Conservation (phyloP, 106 monocot genomes). For the Apostasia ramifera region DNA sequence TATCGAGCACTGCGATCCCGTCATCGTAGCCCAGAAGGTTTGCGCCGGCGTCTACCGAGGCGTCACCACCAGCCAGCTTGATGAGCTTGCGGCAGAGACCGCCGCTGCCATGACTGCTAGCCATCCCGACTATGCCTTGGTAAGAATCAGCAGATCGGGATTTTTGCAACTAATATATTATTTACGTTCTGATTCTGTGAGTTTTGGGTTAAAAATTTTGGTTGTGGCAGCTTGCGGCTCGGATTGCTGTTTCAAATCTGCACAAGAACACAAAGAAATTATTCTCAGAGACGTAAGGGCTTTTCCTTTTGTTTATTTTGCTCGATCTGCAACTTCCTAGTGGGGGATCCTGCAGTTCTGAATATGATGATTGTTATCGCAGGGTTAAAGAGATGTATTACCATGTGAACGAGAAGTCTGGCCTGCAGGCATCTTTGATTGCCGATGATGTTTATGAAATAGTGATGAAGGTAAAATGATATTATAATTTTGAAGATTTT, state of each 20-base stretch:
- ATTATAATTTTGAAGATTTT: not conserved
- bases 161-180: not conserved
- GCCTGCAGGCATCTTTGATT: constrained; percentile 57
- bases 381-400: constrained; percentile 85
- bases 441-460: constrained; percentile 94
- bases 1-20: constrained; percentile 87
- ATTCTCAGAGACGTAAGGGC: constrained; percentile 88
- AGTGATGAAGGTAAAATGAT: constrained; percentile 69
- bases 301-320: not conserved
- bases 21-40: constrained; percentile 88
- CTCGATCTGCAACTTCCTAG: not conserved
- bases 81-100: constrained; percentile 95
- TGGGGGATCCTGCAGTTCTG: not conserved
- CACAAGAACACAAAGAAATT: constrained; percentile 92
- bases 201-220: not conserved
- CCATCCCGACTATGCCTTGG: constrained; percentile 83
- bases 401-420: constrained; percentile 74
- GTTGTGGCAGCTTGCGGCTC: constrained; percentile 71
- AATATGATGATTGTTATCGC: not conserved
- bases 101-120: constrained; percentile 92
- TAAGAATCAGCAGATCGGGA: constrained; percentile 5
- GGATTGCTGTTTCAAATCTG: constrained; percentile 92
- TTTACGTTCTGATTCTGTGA: not conserved
- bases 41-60: constrained; percentile 92
- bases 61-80: constrained; percentile 83